Evolutionary conservation across 1,139 yeast species (phyloP).

Genomic region (Yamadazyma pseudoaaseri): DNA sequence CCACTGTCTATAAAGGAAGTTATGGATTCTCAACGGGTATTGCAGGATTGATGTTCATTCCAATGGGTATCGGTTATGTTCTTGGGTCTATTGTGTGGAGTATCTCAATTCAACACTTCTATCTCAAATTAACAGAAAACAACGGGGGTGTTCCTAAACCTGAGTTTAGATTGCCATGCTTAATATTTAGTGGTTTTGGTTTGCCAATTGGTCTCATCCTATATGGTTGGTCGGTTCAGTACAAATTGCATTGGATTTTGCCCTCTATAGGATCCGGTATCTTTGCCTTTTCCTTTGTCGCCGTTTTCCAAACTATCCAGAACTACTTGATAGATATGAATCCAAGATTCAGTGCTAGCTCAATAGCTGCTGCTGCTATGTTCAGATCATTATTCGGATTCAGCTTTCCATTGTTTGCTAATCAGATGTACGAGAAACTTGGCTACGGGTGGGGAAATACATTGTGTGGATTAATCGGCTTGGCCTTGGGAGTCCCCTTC

Average conservation of each 20-base stretch:
- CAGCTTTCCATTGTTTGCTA: conserved; percentile 51
- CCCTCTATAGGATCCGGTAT: conserved; percentile 55
- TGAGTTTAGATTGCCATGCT: conserved; percentile 50
- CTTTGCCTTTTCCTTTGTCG: conserved; percentile 57
- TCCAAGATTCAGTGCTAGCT: conserved; percentile 59
- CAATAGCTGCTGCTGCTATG: conserved; percentile 62
- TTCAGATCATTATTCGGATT: conserved; percentile 60
- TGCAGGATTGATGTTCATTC: conserved; percentile 56
- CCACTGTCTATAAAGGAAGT: conserved; percentile 43
- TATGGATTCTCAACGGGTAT: conserved; percentile 52
- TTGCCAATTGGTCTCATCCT: conserved; percentile 55
- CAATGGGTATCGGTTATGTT: conserved; percentile 52
- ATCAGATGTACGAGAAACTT: conserved; percentile 39
- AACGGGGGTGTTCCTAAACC: conserved; percentile 58
- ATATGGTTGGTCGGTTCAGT: conserved; percentile 66
- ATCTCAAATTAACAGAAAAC: conserved; percentile 28
- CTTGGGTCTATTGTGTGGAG: conserved; percentile 49
- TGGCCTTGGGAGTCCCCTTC: conserved; percentile 61
- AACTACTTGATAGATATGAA: conserved; percentile 65
- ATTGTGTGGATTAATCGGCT: conserved; percentile 53
- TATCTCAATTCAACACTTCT: conserved; percentile 35
- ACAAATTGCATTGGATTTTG: conserved; percentile 51
- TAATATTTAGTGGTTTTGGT: conserved; percentile 43
- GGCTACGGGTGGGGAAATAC: conserved; percentile 72
- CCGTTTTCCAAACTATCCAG: conserved; percentile 60